Conservation (phyloP, 1,284 basidiomycete genomes). For the Irpex sp. region DNA sequence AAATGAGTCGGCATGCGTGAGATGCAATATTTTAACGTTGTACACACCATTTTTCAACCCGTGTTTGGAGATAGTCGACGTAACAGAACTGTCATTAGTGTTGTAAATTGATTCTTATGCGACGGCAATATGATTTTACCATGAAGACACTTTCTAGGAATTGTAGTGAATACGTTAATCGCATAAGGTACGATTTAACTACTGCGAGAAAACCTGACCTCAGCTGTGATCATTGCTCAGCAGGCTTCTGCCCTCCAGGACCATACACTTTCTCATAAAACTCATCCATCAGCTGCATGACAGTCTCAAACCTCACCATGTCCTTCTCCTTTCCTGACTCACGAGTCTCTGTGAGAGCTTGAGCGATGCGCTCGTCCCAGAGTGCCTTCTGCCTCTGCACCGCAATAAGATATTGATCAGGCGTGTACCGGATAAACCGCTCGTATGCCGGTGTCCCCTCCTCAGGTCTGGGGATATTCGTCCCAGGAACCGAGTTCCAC, state of each 20-base stretch:
- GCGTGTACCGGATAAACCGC: constrained; percentile 2
- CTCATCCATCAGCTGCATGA: constrained; percentile 10
- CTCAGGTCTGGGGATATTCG: constrained; percentile 7
- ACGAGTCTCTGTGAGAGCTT: constrained; percentile 1
- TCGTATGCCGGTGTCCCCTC: neutral
- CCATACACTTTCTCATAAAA: neutral
- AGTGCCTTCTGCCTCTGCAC: neutral
- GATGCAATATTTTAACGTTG: too few species aligned
- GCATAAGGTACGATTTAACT: too few species aligned
- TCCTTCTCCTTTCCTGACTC: neutral
- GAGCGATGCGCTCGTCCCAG: constrained; percentile 6
- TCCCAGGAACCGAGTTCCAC: constrained; percentile 8
- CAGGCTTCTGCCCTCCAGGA: neutral
- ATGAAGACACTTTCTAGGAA: too few species aligned
- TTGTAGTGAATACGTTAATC: too few species aligned
- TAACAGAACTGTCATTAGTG: too few species aligned
- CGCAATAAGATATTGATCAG: constrained; percentile 6
- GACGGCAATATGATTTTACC: too few species aligned
- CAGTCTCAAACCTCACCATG: neutral
- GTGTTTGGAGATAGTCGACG: too few species aligned
- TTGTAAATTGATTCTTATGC: too few species aligned
- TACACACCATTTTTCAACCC: too few species aligned
- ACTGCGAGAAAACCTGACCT: neutral
- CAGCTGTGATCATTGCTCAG: neutral
- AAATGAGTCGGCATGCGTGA: too few species aligned